phyloP scores from a whole-genome alignment of 2,329 filamentous ascomycete species.

The Pseudocercospora musae region DNA sequence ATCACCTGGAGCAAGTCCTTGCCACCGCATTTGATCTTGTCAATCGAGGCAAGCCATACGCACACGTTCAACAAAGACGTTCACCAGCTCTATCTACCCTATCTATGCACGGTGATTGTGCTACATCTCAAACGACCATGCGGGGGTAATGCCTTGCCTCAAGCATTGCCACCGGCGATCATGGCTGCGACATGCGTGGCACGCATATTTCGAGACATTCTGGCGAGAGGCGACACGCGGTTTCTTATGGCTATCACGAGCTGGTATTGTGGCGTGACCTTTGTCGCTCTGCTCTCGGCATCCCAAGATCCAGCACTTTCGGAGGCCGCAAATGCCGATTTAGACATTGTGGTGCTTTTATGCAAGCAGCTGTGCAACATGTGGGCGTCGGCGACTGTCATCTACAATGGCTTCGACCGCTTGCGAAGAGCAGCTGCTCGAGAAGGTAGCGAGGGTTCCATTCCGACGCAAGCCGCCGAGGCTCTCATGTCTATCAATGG shows the following conservation, averaged over 20 bases:
- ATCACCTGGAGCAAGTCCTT: constrained; percentile 3
- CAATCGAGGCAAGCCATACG: not conserved
- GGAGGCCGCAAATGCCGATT: not conserved
- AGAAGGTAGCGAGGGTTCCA: not conserved
- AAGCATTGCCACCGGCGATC: constrained; percentile 6
- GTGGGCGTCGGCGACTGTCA: constrained; percentile 5
- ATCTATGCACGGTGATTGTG: constrained; percentile 2
- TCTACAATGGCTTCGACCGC: constrained; percentile 5
- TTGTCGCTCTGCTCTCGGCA: constrained; percentile 1
- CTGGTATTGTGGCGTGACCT: constrained; percentile 8
- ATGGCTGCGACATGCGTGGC: constrained; percentile 9
- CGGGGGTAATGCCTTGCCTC: not conserved
- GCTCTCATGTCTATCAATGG: not conserved
- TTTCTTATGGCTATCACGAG: constrained; percentile 7
- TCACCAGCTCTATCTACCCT: constrained; percentile 5
- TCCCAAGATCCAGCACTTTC: not conserved
- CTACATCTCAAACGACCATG: constrained; percentile 3
- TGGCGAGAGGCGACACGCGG: constrained; percentile 3
- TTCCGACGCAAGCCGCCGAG: not conserved
- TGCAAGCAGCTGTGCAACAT: constrained; percentile 6
- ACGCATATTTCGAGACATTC: constrained; percentile 5
- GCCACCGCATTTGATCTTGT: not conserved
- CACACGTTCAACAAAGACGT: constrained; percentile 5
- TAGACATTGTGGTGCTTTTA: constrained; percentile 4
- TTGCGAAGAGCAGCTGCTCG: not conserved